Evolutionary conservation across 768 basidiomycete genomes (phyloP).

Genomic region (Termitomyces sp.): DNA sequence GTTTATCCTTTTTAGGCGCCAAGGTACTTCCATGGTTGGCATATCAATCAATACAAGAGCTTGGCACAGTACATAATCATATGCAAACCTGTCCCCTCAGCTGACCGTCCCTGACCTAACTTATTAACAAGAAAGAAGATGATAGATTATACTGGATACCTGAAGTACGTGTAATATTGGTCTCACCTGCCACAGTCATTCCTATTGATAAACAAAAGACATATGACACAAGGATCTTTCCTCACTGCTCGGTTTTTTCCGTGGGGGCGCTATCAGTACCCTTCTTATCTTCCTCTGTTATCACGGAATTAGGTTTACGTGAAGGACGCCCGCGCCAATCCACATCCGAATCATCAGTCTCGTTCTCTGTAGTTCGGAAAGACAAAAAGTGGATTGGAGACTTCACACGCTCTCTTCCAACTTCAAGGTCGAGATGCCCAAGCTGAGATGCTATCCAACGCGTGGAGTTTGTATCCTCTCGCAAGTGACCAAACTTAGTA

Average conservation of each 20-base stretch:
- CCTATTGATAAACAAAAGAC: neutral
- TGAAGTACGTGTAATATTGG: no score
- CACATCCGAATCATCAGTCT: neutral
- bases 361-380: neutral
- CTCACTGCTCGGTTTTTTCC: neutral
- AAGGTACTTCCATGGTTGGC: neutral
- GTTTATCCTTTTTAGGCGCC: neutral
- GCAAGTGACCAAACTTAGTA: constrained; percentile 7
- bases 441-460: constrained; percentile 5
- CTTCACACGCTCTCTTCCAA: neutral
- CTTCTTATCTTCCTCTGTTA: neutral
- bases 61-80: no score
- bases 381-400: neutral
- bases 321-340: neutral
- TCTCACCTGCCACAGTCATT: no score
- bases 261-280: neutral
- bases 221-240: neutral
- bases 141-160: no score
- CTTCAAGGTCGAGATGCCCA: constrained; percentile 1
- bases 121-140: neutral
- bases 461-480: constrained; percentile 3
- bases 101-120: neutral
- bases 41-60: neutral
- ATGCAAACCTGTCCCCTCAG: neutral
- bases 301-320: neutral